A percentile compares a stretch with the other conserved stretches of the same genome.
These are phyloP conservation scores for Microcyclospora pomicola DNA, from an alignment of 2,329 filamentous ascomycete species.

Conservation along the genomic window DNA sequence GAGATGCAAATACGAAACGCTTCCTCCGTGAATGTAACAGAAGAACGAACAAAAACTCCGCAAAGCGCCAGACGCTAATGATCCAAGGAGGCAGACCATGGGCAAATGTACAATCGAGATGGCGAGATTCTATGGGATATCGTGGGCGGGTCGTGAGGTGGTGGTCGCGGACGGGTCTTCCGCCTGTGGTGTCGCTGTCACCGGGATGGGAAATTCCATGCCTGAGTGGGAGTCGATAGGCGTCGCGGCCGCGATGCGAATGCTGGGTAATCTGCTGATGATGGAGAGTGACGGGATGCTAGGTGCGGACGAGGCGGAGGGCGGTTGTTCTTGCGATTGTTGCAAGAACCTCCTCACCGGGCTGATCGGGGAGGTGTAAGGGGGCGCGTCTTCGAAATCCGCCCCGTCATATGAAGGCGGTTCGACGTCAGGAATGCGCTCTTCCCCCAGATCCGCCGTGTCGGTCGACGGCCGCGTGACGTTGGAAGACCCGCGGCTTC, in stretches of 20 bases:
- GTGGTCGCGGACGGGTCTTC: no score
- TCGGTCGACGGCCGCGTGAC: constrained; percentile 13
- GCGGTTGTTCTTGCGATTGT: constrained; percentile 7
- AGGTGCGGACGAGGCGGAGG: constrained; percentile 4
- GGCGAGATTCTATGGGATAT: no score
- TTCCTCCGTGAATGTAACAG: no score
- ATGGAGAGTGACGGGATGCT: constrained; percentile 22
- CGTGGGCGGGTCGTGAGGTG: no score
- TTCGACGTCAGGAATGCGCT: constrained; percentile 17
- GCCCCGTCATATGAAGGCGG: constrained; percentile 23
- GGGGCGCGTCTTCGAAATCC: constrained; percentile 34
- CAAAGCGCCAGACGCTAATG: no score
- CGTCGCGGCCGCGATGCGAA: constrained; percentile 28
- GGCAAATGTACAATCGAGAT: no score
- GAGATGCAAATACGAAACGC: no score
- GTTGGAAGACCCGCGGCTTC: constrained; percentile 18
- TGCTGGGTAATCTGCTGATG: constrained; percentile 30
- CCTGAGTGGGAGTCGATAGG: constrained; percentile 13
- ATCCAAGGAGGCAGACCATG: no score
- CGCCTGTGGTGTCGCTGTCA: no score
- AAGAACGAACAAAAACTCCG: no score
- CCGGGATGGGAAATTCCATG: neutral
- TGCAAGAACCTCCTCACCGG: no score
- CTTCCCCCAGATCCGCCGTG: constrained; percentile 19
- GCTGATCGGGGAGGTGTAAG: constrained; percentile 29